phyloP scores from a whole-genome alignment of 2,329 filamentous ascomycete genomes.

The Mariannaea sp. region DNA sequence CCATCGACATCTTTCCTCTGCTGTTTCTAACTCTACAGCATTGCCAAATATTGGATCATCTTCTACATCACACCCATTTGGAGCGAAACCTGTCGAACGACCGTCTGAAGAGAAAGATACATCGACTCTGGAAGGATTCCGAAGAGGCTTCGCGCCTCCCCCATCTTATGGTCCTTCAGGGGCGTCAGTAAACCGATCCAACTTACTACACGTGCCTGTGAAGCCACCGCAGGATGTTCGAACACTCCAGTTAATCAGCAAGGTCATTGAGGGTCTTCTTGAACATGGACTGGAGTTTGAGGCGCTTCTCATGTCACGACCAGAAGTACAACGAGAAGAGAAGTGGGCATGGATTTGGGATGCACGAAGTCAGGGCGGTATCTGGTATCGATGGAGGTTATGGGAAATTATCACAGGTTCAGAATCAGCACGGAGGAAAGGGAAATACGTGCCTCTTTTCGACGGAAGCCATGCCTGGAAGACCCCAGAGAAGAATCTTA shows the following conservation, averaged over 20 bases:
- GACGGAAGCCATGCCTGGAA: slow-evolving; percentile 80
- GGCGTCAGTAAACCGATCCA: slow-evolving; percentile 50
- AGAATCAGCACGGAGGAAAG: slow-evolving; percentile 50
- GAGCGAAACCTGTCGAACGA: slow-evolving; percentile 69
- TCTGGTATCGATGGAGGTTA: slow-evolving; percentile 92
- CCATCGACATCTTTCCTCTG: slow-evolving; percentile 82
- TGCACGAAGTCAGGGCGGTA: slow-evolving; percentile 73
- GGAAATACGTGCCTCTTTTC: slow-evolving; percentile 69
- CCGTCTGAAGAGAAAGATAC: slow-evolving; percentile 42
- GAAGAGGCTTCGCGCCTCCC: slow-evolving; percentile 76
- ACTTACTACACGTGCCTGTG: slow-evolving; percentile 70
- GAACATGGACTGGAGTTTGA: slow-evolving; percentile 87
- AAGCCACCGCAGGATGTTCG: slow-evolving; percentile 77
- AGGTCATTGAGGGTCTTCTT: slow-evolving; percentile 79
- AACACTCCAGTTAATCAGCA: slow-evolving; percentile 83
- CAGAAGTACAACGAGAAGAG: slow-evolving; percentile 82
- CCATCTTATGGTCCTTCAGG: slow-evolving; percentile 62
- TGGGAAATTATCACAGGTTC: slow-evolving; percentile 83
- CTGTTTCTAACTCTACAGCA: slow-evolving; percentile 55
- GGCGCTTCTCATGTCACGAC: slow-evolving; percentile 84
- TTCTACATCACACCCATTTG: slow-evolving; percentile 69
- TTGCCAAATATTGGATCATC: slow-evolving; percentile 42
- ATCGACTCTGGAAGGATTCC: slow-evolving; percentile 50
- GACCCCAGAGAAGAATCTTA: slow-evolving; percentile 71
- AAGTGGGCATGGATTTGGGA: slow-evolving; percentile 97